These are phyloP conservation scores for Ampelocalamus luodianensis DNA, from an alignment of 176 grass and related monocot genomes.

Conservation along the genomic window DNA sequence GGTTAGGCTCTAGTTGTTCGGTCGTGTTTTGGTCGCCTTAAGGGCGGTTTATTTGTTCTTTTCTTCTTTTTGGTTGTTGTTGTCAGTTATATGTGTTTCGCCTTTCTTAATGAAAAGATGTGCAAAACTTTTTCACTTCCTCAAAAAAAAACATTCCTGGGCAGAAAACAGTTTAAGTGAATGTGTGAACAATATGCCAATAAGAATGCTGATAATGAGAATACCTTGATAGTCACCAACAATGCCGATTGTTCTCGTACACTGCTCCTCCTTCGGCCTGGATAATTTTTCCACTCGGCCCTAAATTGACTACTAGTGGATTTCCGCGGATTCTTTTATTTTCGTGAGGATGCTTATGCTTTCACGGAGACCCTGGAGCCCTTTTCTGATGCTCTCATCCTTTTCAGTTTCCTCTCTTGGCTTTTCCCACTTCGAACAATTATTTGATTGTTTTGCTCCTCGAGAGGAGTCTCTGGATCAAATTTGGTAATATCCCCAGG, in stretches of 20 bases:
- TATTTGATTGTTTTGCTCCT: slow-evolving; percentile 34
- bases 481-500: slow-evolving; percentile 12
- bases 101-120: too few relatives aligned
- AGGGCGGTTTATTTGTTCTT: too few relatives aligned
- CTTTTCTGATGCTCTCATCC: slow-evolving; percentile 58
- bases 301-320: slow-evolving; percentile 50
- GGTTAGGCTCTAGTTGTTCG: too few relatives aligned
- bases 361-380: slow-evolving; percentile 10
- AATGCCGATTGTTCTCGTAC: slow-evolving; percentile 64
- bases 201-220: not conserved
- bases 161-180: slow-evolving; percentile 7
- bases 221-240: slow-evolving; percentile 75
- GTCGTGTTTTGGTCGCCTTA: too few relatives aligned
- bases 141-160: too few relatives aligned
- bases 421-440: slow-evolving; percentile 66
- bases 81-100: too few relatives aligned
- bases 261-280: slow-evolving; percentile 45
- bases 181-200: slow-evolving; percentile 6
- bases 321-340: slow-evolving; percentile 36
- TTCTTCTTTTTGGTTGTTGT: too few relatives aligned
- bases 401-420: slow-evolving; percentile 70
- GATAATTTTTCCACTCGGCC: slow-evolving; percentile 56
- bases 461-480: slow-evolving; percentile 21
- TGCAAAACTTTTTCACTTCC: too few relatives aligned
- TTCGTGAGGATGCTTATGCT: slow-evolving; percentile 23